phyloP scores from a whole-genome alignment of 1,139 yeast species.

The Geotrichum aggregatum region DNA sequence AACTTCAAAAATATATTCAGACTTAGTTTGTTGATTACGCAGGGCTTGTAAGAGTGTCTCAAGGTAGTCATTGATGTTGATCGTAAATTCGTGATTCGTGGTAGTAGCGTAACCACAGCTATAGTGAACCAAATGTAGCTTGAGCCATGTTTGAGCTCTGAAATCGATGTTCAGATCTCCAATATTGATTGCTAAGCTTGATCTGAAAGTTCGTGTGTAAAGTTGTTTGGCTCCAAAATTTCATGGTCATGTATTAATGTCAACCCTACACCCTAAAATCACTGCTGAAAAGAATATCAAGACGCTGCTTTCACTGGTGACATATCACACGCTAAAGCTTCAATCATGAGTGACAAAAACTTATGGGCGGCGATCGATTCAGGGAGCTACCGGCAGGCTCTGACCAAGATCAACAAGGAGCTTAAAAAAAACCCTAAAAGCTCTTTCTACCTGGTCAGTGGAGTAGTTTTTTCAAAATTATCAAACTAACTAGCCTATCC shows the following conservation, averaged over 20 bases:
- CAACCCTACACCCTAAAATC: background rate
- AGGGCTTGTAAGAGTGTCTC: background rate
- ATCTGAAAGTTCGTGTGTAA: no score
- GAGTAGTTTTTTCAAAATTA: background rate
- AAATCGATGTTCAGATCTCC: no score
- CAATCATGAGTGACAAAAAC: constrained; percentile 25
- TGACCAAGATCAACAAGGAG: constrained; percentile 48
- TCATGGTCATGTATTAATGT: no score
- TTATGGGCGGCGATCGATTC: constrained; percentile 48
- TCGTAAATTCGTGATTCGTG: no score
- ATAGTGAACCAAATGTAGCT: no score
- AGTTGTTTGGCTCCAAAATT: no score
- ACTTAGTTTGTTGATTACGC: background rate
- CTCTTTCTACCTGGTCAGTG: constrained; percentile 44
- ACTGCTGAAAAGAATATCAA: background rate
- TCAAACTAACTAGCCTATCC: constrained; percentile 6
- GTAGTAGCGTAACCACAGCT: no score
- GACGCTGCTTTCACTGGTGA: background rate
- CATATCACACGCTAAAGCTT: background rate
- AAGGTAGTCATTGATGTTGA: background rate
- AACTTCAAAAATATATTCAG: background rate
- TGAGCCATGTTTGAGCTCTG: no score
- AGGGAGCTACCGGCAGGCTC: constrained; percentile 55
- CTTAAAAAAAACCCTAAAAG: constrained; percentile 54
- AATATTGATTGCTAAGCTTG: no score